phyloP scores from a whole-genome alignment of 495 filamentous ascomycete genomes.

The Letharia columbiana region DNA sequence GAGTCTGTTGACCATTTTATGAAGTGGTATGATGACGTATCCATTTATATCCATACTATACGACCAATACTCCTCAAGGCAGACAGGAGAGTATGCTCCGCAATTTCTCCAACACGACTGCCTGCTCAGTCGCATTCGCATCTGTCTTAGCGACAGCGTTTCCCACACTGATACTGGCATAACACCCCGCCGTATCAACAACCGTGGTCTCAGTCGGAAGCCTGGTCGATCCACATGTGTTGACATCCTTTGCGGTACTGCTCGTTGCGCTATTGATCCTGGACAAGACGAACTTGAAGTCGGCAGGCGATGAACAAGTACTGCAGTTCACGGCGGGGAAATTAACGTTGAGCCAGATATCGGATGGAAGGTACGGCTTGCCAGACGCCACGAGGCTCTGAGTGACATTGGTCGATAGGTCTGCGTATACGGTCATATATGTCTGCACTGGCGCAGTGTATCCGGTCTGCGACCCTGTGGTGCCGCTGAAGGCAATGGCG shows the following conservation, averaged over 20 bases:
- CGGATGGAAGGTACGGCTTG: slow-evolving; percentile 50
- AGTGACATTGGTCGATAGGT: slow-evolving; percentile 50
- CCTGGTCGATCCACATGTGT: slow-evolving; percentile 45
- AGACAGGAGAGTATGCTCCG: slow-evolving; percentile 42
- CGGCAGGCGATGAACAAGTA: slow-evolving; percentile 37
- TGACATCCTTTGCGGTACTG: slow-evolving; percentile 45
- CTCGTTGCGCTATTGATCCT: slow-evolving; percentile 45
- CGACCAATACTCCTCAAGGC: not conserved
- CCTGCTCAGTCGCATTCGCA: slow-evolving; percentile 47
- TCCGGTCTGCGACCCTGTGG: slow-evolving; percentile 39
- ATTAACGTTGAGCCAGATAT: slow-evolving; percentile 60
- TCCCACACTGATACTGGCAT: slow-evolving; percentile 55
- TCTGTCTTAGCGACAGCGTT: slow-evolving; percentile 49
- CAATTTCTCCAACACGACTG: slow-evolving; percentile 47
- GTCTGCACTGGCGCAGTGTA: slow-evolving; percentile 43
- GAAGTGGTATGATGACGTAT: no score
- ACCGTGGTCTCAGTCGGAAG: slow-evolving; percentile 51
- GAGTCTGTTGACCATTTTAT: no score
- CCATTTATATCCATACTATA: not conserved
- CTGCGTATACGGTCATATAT: slow-evolving; percentile 51
- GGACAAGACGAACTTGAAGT: slow-evolving; percentile 54
- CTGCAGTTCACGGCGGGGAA: slow-evolving; percentile 43
- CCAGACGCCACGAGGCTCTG: slow-evolving; percentile 44
- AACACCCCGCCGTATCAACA: slow-evolving; percentile 43
- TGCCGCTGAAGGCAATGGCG: slow-evolving; percentile 55